A percentile compares a stretch with the other conserved stretches of the same genome.
Conservation (phyloP, 2,329 filamentous ascomycete species). For the Aspergillus pseudoviridinutans region DNA sequence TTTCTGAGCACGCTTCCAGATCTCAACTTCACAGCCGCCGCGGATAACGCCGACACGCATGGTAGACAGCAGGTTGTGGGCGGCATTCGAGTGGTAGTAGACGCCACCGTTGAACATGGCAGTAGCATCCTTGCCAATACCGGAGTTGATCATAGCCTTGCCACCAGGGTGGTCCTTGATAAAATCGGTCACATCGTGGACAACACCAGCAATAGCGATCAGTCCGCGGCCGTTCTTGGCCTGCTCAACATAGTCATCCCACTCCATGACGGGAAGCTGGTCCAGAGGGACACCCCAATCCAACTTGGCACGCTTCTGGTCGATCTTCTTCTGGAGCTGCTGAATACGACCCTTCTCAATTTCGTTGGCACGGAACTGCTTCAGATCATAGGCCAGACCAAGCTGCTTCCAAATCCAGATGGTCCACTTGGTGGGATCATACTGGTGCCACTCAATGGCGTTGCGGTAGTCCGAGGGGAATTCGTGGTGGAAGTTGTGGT, state of each 20-base stretch:
- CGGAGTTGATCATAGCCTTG: slow-evolving; percentile 77
- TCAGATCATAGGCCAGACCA: slow-evolving; percentile 79
- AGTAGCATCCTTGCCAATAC: slow-evolving; percentile 81
- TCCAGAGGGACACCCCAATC: slow-evolving; percentile 86
- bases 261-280: slow-evolving; percentile 78
- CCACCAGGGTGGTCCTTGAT: slow-evolving; percentile 89
- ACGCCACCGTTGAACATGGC: slow-evolving; percentile 91
- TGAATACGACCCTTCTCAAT: slow-evolving; percentile 89
- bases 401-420: slow-evolving; percentile 83
- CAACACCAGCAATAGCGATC: slow-evolving; percentile 74
- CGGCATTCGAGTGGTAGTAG: slow-evolving; percentile 84
- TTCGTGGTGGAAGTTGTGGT: slow-evolving; percentile 96
- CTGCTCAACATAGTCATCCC: slow-evolving; percentile 79
- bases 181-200: slow-evolving; percentile 80
- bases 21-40: slow-evolving; percentile 83
- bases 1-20: slow-evolving; percentile 82
- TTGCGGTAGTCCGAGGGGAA: slow-evolving; percentile 93
- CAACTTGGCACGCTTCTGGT: slow-evolving; percentile 75
- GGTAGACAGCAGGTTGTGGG: slow-evolving; percentile 81
- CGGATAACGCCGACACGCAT: slow-evolving; percentile 85
- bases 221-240: slow-evolving; percentile 73
- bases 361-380: slow-evolving; percentile 87
- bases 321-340: slow-evolving; percentile 88
- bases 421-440: slow-evolving; percentile 86
- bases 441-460: slow-evolving; percentile 86